phyloP scores from a whole-genome alignment of 495 filamentous ascomycete species.

The Tetracladium marchalianum region DNA sequence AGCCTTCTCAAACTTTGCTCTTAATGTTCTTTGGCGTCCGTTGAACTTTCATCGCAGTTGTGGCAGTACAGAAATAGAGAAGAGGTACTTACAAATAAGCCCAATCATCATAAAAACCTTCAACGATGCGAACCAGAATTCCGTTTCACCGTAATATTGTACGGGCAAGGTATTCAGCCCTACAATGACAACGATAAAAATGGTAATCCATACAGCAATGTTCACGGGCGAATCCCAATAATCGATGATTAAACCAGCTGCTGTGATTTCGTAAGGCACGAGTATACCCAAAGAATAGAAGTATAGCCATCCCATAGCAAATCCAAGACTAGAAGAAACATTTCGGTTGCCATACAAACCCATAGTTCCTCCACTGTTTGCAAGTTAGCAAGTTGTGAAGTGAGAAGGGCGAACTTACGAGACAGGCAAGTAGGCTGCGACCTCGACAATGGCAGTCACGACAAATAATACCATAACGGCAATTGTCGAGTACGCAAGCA shows the following conservation, averaged over 20 bases:
- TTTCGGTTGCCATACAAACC: slow-evolving; percentile 36
- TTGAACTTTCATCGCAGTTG: no score
- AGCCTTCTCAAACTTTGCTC: no score
- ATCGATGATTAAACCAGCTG: slow-evolving; percentile 58
- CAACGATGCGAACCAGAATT: slow-evolving; percentile 68
- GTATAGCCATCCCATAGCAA: slow-evolving; percentile 34
- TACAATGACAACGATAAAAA: slow-evolving; percentile 55
- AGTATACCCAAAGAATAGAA: slow-evolving; percentile 41
- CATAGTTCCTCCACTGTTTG: slow-evolving; percentile 24
- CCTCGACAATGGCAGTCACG: slow-evolving; percentile 24
- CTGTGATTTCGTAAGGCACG: slow-evolving; percentile 70
- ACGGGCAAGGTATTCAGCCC: slow-evolving; percentile 55
- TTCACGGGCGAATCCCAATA: slow-evolving; percentile 61
- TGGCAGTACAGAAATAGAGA: no score
- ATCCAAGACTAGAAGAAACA: slow-evolving; percentile 37
- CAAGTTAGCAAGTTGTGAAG: no score
- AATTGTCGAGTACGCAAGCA: slow-evolving; percentile 44
- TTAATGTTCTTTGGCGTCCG: no score
- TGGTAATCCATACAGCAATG: slow-evolving; percentile 62
- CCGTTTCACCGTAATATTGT: slow-evolving; percentile 66
- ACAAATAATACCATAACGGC: slow-evolving; percentile 35
- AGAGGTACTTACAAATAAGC: slow-evolving; percentile 22
- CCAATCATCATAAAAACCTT: slow-evolving; percentile 63
- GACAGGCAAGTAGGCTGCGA: slow-evolving; percentile 30
- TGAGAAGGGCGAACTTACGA: no score